Evolutionary conservation across 495 filamentous ascomycete genomes (phyloP).

Genomic region (Aspergillus homomorphus): DNA sequence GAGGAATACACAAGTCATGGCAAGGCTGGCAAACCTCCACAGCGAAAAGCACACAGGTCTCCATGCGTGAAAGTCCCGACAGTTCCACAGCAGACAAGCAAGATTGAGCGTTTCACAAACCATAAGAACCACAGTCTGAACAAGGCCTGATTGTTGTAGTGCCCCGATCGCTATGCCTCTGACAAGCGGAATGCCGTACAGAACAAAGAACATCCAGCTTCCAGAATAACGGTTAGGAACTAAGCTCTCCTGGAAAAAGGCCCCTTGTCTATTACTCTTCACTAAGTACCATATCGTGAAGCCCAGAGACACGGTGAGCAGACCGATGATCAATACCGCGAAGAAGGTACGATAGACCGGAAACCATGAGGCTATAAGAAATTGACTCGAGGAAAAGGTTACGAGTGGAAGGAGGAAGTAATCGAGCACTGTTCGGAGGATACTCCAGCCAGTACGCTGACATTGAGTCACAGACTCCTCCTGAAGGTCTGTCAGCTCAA

Average conservation of each 20-base stretch:
- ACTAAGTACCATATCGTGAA: conserved; percentile 5
- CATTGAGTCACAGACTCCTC: conserved; percentile 3
- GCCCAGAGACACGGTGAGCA: conserved; percentile 4
- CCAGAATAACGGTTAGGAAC: background rate
- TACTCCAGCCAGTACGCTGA: conserved; percentile 15
- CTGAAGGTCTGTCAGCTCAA: background rate
- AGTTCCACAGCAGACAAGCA: background rate
- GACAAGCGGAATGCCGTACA: conserved; percentile 16
- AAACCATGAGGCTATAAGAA: conserved; percentile 5
- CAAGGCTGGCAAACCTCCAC: conserved; percentile 2
- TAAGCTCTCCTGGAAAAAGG: conserved; percentile 6
- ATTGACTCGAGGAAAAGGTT: conserved; percentile 14
- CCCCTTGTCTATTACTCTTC: background rate
- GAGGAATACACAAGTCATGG: conserved; percentile 15
- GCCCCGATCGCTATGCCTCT: conserved; percentile 14
- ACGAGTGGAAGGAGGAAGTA: conserved; percentile 15
- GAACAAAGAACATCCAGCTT: conserved; percentile 7
- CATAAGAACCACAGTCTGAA: conserved; percentile 8
- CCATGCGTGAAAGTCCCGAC: background rate
- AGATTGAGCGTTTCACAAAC: conserved; percentile 10
- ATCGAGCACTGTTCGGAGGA: conserved; percentile 14
- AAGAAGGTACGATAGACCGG: conserved; percentile 14
- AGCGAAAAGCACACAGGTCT: background rate
- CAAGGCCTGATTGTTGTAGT: conserved; percentile 12
- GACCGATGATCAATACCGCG: conserved; percentile 1